Evolutionary conservation across 495 filamentous ascomycete genomes (phyloP), one percentile per base, ranked within the genome.

Genomic region (Xylaria acuta): DNA sequence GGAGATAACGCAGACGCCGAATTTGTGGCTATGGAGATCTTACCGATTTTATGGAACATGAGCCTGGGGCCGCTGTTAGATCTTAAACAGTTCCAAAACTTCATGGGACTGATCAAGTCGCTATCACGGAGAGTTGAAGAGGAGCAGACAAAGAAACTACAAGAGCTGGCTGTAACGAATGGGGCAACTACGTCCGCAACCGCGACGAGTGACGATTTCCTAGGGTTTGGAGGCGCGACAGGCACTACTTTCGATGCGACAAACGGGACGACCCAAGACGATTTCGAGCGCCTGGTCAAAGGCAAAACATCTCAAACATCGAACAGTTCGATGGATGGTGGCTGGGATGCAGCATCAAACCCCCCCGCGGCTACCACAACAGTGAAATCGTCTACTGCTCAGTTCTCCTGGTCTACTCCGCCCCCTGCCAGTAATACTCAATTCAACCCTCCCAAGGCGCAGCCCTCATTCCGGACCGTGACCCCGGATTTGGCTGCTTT

Each of bases 21-120:
- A n/a, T 98, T 97, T 75, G 87, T 98, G 38, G 96, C 97, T 3
- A 88, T 96, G 84, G 95, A 98, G 66, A 89, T 97, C 38, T 82
- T 99, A 20, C 97, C 96, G 0, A 85, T 94, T 41, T 84, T 99
- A 6, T 99, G 97, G 97, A 89, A 82, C 67, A 98, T 99, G 88
- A 93, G 90, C 78, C 86, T 99, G 34, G 96, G 95, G 0, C 96
- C 96, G 0, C 84, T 98, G 18, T 84, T 99, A 9, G 90, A 97
- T 75, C 86, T 98, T 5, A 84, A 89, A 22, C 94, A 98, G 81
- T 99, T 98, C 80, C 90, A 93, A 74, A 82, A 87, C 0, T 98
- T 94, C 78, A 99, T 98, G 93, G 79, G 86, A 4, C 83, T 96
- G 27, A 96, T 97, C 79, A 95, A 93, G 77, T 86, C 84, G 0